Evolutionary conservation across 2,329 filamentous ascomycete genomes (phyloP), one percentile per base, ranked within the genome.

Genomic region (Pyrenochaeta sp.): DNA sequence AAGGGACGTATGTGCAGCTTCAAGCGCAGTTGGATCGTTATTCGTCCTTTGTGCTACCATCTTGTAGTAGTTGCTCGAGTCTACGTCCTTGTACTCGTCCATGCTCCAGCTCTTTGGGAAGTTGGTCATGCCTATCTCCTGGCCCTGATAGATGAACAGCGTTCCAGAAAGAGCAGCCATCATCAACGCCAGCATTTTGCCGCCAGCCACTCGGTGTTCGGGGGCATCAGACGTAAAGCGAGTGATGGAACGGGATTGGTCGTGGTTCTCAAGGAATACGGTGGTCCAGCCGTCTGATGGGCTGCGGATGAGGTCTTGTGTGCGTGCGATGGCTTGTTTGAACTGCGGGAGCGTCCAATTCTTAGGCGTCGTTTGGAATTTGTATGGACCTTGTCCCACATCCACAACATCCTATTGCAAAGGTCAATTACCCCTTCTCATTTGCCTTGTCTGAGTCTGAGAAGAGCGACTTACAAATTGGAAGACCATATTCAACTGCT

Each of bases 401-500:
- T 69, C 65, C 15, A 69, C 65, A 10, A 78, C 64, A 31, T 76
- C 75, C 57, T 76, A 67, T 31, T 20, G 7, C 17, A 15, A 9
- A 6, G 34, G 28, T 48, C 35, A 48, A 28, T 8, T 21, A 14
- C 5, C 14, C 4, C 11, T 9, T 14, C n/a, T 21, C 13, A 18
- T 17, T 18, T 14, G 17, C 15, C 2, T 35, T 3, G 19, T 28
- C 6, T 8, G 14, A 19, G 19, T 10, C 14, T 10, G 18, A 20
- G 14, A 11, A 7, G 10, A 18, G 15, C 7, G 11, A 50, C 82
- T 67, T 51, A 65, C 62, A n/a, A 69, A 69, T 55, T 69, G 66
- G 40, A 89, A 88, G 2, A 87, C 82, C 86, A 88, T 89, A 61
- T 83, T 80, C 35, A 89, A 71, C 65, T 87, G 81, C 45, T 78